Evolutionary conservation across 176 grass and related monocot genomes (phyloP), one percentile per base, ranked within the genome.

Genomic region (Oryza meridionalis): DNA sequence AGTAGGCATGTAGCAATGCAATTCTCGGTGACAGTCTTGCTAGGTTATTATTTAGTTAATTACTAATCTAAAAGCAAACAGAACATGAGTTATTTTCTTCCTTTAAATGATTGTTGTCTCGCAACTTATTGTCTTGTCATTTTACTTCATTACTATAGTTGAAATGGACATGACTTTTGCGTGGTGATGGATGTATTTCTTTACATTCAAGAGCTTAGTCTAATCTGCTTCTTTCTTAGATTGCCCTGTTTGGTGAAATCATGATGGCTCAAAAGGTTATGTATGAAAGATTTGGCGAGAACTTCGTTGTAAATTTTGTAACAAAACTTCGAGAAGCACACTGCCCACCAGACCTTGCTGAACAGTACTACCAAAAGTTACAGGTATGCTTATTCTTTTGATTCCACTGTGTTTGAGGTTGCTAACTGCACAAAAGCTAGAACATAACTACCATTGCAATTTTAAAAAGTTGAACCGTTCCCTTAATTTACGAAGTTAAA

Each of bases 191-290:
- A 21, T 79, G 26, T 32, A 7, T n/a, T 80, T 19, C 4, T 37
- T 59, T 46, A 55, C 76, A 11, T 51, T 61, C 31, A 77, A 62
- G 49, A 50, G 29, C 61, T 43, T 46, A 44, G 69, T 64, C 69
- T 69, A 77, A 72, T 85, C 78, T 17, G 15, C 53, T 90, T 84
- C 25, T 82, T 85, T 80, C 62, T 68, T 85, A 99, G 96, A 76
- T 92, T 84, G 61, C 90, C 80, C 75, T 99, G 19, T 96, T 99
- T 84, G 88, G 93, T 72, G 96, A 99, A 92, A 99, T 99, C n/a
- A 89, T 94, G 77, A 72, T 93, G 81, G 93, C 91, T 86, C 96
- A 99, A 76, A 99, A 94, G 81, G 87, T 96, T 62, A 99, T 99
- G 93, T 96, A 96, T 77, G 96, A 99, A 80, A 99, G 87, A 77